Evolutionary conservation across 805 yeast species (phyloP).

Genomic region (Kazachstania psychrophila): DNA sequence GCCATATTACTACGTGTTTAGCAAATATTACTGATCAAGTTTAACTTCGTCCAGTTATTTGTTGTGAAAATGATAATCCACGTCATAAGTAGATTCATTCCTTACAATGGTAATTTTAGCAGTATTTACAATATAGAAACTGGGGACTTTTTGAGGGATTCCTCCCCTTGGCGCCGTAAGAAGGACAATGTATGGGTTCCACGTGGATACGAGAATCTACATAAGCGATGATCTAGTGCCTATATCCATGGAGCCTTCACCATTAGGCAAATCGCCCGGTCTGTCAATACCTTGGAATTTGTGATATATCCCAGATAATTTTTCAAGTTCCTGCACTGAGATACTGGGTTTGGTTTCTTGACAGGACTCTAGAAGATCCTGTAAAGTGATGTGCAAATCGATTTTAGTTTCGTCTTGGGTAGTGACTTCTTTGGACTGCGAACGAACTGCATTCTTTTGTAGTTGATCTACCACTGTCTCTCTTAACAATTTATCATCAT

Average conservation of each 20-base stretch:
- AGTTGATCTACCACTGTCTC: not conserved
- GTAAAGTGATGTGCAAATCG: conserved; percentile 32
- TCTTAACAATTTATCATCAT: not conserved
- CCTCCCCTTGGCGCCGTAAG: not conserved
- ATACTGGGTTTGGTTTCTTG: conserved; percentile 84
- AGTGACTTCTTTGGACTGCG: not conserved
- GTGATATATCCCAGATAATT: conserved; percentile 54
- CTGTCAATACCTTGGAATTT: conserved; percentile 61
- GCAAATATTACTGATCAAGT: no score
- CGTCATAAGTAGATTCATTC: no score
- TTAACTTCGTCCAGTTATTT: no score
- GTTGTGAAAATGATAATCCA: no score
- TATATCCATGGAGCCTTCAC: conserved; percentile 65
- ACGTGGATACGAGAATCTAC: conserved; percentile 31
- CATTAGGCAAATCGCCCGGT: conserved; percentile 84
- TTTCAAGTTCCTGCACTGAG: conserved; percentile 57
- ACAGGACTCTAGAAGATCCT: conserved; percentile 54
- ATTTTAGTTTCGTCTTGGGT: conserved; percentile 2
- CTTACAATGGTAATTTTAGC: no score
- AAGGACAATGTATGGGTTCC: not conserved
- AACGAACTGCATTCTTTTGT: not conserved
- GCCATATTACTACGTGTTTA: no score
- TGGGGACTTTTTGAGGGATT: not conserved
- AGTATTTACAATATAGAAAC: no score
- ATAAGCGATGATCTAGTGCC: conserved; percentile 81